Percentiles rank a stretch among this genome's conserved stretches.
phyloP scores from a whole-genome alignment of 1,139 yeast genomes.

The Maudiozyma humilis region DNA sequence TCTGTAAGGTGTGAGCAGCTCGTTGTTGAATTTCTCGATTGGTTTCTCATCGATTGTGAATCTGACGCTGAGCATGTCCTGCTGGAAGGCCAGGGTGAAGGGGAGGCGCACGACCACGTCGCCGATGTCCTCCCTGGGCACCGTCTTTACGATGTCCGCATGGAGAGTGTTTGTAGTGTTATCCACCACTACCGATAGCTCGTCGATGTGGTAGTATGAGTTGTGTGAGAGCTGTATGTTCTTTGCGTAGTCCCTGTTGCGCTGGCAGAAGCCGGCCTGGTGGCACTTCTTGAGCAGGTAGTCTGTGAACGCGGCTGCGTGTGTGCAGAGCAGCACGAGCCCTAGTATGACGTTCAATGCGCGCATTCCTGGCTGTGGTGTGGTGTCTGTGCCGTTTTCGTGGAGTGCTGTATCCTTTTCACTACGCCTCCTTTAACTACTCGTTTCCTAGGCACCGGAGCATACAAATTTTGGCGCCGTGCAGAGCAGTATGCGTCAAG shows the following conservation, averaged over 20 bases:
- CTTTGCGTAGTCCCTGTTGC: constrained; percentile 67
- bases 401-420: neutral
- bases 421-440: too few species aligned
- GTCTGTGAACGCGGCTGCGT: constrained; percentile 19
- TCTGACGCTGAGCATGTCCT: constrained; percentile 45
- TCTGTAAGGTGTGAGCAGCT: constrained; percentile 36
- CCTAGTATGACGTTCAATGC: neutral
- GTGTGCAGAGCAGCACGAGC: neutral
- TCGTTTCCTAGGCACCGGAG: too few species aligned
- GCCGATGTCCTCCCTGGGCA: constrained; percentile 14
- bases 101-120: constrained; percentile 37
- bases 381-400: neutral
- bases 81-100: constrained; percentile 47
- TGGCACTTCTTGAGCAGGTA: constrained; percentile 67
- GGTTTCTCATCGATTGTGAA: constrained; percentile 55
- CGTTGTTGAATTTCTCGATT: constrained; percentile 6
- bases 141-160: constrained; percentile 21
- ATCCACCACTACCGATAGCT: constrained; percentile 33
- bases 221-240: constrained; percentile 34
- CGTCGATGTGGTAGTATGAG: constrained; percentile 50
- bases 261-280: constrained; percentile 75
- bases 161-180: constrained; percentile 17
- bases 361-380: neutral
- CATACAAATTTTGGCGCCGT: too few species aligned
- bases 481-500: too few species aligned